Evolutionary conservation across 768 basidiomycete genomes (phyloP), one percentile per base, ranked within the genome.

Genomic region (Candolleomyces efflorescens): DNA sequence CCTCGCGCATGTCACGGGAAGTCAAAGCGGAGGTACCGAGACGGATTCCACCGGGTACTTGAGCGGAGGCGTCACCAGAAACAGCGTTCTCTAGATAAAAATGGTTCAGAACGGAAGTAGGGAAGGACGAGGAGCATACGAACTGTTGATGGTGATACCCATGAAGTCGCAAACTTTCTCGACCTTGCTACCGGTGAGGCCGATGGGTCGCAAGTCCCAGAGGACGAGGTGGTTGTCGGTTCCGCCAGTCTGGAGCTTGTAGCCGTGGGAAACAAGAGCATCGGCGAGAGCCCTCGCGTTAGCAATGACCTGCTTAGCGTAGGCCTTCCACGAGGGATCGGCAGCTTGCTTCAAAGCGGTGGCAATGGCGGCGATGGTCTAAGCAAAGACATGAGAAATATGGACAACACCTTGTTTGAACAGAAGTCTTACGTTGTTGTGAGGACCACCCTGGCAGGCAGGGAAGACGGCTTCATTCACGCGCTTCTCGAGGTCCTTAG

Each of bases 381-480:
- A 55, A 18, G 48, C 37, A 39, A 52, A 11, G 37, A 39, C 12
- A 5, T 13, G 7, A 23, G 6, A 36, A 43, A 2, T 26, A 48
- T 23, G 26, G 15, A 27, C 22, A 18, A 27, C 23, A 15, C 13
- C 47, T 5, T 18, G 1, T 15, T 23, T 5, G 26, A 20, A 13
- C 4, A 13, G 10, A 23, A 7, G 32, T 63, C 85, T 56, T 56
- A 91, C 90, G 78, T 99, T 94, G 80, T 98, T 98, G 81, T 98
- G 97, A 45, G 96, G 97, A 50, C 96, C 97, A 74, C 97, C 97
- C 77, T 98, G 97, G 83, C 97, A 98, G 37, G 97, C 96, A 57
- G 97, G 97, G 87, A 99, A 99, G 62, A 99, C 96, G 51, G 97
- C 95, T 43, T 96, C 92, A 71, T 98, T 98, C 66, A 99, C 86